Evolutionary conservation across 345 rosid species (phyloP).

Genomic region (Aethionema arabicum): DNA sequence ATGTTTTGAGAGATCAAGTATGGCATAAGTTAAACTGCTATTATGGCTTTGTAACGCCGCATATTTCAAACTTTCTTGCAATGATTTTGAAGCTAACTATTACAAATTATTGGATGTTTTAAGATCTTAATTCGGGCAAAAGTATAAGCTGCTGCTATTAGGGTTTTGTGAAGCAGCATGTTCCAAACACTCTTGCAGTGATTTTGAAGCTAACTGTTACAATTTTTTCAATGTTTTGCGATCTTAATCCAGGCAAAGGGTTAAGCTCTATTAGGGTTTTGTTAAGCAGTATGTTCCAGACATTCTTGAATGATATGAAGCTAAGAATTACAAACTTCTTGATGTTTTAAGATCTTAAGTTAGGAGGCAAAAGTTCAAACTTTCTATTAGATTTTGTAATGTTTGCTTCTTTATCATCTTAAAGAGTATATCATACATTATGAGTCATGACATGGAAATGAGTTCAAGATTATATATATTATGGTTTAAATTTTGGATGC

Average conservation of each 20-base stretch:
- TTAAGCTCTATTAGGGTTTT: too few relatives aligned
- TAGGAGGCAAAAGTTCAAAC: too few relatives aligned
- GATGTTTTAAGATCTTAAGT: too few relatives aligned
- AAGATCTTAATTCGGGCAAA: not conserved
- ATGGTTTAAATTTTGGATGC: slow-evolving; percentile 22
- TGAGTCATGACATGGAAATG: not conserved
- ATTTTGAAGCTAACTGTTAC: too few relatives aligned
- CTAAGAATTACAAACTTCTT: not conserved
- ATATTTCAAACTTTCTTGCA: too few relatives aligned
- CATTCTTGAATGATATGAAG: not conserved
- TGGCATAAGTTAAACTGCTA: not conserved
- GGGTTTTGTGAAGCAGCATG: too few relatives aligned
- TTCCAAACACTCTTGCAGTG: too few relatives aligned
- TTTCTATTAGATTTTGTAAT: not conserved
- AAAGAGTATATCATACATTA: not conserved
- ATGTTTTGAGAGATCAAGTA: not conserved
- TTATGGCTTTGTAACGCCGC: not conserved
- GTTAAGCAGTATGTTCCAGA: too few relatives aligned
- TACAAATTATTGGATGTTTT: too few relatives aligned
- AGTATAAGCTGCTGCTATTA: slow-evolving; percentile 5
- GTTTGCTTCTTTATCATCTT: slow-evolving; percentile 11
- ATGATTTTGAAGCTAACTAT: too few relatives aligned
- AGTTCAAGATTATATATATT: not conserved
- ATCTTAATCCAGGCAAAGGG: too few relatives aligned
- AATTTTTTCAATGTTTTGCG: too few relatives aligned